phyloP scores from a whole-genome alignment of 2,329 filamentous ascomycete species.

The Lachnellula occidentalis region DNA sequence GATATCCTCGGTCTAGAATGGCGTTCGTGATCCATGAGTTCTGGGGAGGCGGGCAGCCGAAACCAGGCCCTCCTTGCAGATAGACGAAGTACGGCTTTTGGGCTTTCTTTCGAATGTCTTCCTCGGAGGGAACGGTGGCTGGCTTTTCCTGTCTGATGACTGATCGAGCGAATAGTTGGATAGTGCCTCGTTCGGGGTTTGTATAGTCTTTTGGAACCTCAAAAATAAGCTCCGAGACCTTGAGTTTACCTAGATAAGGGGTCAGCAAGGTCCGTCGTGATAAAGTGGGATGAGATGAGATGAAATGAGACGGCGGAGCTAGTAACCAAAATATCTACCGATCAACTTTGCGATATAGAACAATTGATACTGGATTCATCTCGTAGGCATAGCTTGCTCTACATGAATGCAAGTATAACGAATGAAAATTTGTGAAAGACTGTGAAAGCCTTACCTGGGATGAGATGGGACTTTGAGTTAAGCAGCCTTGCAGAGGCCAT shows the following conservation, averaged over 20 bases:
- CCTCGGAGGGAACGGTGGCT: constrained; percentile 33
- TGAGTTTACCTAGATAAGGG: constrained; percentile 55
- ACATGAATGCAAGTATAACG: too few relatives aligned
- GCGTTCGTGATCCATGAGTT: constrained; percentile 64
- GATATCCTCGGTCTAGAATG: constrained; percentile 75
- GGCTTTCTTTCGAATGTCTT: constrained; percentile 38
- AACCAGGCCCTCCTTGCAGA: constrained; percentile 81
- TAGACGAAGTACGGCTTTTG: constrained; percentile 61
- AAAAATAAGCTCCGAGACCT: constrained; percentile 78
- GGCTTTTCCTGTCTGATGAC: constrained; percentile 60
- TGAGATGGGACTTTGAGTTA: constrained; percentile 38
- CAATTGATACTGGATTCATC: too few relatives aligned
- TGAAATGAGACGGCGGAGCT: background rate
- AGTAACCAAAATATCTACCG: constrained; percentile 39
- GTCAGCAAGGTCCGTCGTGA: background rate
- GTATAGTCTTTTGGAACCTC: constrained; percentile 74
- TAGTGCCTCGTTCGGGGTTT: constrained; percentile 51
- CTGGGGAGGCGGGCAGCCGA: constrained; percentile 70
- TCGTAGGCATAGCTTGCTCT: too few relatives aligned
- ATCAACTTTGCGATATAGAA: constrained; percentile 48
- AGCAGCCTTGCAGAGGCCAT: constrained; percentile 28
- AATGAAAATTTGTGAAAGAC: constrained; percentile 1
- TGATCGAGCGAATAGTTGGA: constrained; percentile 74
- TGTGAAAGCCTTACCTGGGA: constrained; percentile 28
- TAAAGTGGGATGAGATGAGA: background rate